These are phyloP conservation scores for Prunus mume DNA, from an alignment of 306 rosid genomes.

Conservation along the genomic window DNA sequence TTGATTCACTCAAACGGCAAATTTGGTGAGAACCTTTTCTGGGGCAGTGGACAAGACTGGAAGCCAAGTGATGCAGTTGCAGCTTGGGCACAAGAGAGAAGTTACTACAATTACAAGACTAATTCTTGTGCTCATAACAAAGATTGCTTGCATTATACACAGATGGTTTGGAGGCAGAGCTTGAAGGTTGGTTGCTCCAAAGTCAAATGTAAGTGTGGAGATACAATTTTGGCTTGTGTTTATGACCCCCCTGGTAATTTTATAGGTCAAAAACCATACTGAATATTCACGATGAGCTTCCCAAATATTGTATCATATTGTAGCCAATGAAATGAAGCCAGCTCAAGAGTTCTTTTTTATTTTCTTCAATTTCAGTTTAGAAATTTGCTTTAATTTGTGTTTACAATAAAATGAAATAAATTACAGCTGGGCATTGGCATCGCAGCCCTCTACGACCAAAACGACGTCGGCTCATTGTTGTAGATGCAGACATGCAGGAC, in stretches of 20 bases:
- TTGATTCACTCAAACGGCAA: slow-evolving; percentile 30
- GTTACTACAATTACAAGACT: slow-evolving; percentile 15
- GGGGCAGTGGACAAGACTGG: slow-evolving; percentile 36
- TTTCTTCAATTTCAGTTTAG: too few relatives aligned
- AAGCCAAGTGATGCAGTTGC: slow-evolving; percentile 30
- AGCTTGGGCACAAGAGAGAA: slow-evolving; percentile 29
- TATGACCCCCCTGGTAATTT: slow-evolving; percentile 32
- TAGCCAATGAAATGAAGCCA: too few relatives aligned
- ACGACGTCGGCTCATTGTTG: too few relatives aligned
- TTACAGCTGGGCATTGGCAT: too few relatives aligned
- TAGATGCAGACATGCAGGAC: too few relatives aligned
- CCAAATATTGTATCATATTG: too few relatives aligned
- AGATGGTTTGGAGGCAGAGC: slow-evolving; percentile 30
- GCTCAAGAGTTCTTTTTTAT: too few relatives aligned
- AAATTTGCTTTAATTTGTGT: too few relatives aligned
- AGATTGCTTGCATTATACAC: slow-evolving; percentile 34
- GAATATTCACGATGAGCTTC: background rate
- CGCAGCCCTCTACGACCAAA: too few relatives aligned
- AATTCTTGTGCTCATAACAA: slow-evolving; percentile 21
- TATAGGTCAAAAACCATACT: slow-evolving; percentile 30
- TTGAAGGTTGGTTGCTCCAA: slow-evolving; percentile 26
- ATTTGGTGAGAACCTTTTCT: slow-evolving; percentile 32
- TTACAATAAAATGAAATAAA: too few relatives aligned
- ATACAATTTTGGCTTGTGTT: slow-evolving; percentile 24
- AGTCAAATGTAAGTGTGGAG: slow-evolving; percentile 21